Base-by-base conservation (phyloP, 441 rosid genomes). In the Jatropha podagrica region DNA sequence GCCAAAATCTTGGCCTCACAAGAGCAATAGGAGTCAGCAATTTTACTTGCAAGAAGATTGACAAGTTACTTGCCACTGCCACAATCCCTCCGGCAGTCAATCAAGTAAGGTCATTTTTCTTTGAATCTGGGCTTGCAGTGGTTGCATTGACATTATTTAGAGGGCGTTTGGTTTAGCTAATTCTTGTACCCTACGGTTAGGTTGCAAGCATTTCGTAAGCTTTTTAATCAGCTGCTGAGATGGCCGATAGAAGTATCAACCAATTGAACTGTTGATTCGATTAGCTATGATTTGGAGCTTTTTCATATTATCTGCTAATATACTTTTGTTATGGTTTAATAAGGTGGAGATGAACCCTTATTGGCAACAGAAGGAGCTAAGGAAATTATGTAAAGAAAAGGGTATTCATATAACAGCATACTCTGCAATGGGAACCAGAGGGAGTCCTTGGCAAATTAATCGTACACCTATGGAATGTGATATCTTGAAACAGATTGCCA, bases 331-430 rank as follows among this genome's bases (percentile, higher is more conserved):
- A 1, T 5, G 40, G 42, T 38, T 40, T 15, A 0, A 26, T 44
- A 70, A 80, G 85, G 86, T 82, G 23, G 89, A 86, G 80, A 76
- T 84, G 81, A 77, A 81, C 23, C 80, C 83, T 9, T 2, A 69
- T 3, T 82, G 89, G 87, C 83, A 78, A 42, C 86, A 82, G 56
- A 78, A 73, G 61, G 27, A 76, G 44, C 65, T 86, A 26, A 70
- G 74, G 49, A 61, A 82, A 59, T 75, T 78, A 1, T 84, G 83
- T 55, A 58, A 78, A n/a, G 71, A 32, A 18, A 82, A 77, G 32
- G 77, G 72, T 11, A 72, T 86, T 17, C 74, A 64, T 7, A 20
- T 82, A 32, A 58, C 69, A 0, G 84, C 83, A 1, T 82, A 73
- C 51, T 78, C 89, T 37, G 73, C 84, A 0, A 8, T 86, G n/a